phyloP scores from a whole-genome alignment of 129 eudicot species.

The Ambrosia artemisiifolia region DNA sequence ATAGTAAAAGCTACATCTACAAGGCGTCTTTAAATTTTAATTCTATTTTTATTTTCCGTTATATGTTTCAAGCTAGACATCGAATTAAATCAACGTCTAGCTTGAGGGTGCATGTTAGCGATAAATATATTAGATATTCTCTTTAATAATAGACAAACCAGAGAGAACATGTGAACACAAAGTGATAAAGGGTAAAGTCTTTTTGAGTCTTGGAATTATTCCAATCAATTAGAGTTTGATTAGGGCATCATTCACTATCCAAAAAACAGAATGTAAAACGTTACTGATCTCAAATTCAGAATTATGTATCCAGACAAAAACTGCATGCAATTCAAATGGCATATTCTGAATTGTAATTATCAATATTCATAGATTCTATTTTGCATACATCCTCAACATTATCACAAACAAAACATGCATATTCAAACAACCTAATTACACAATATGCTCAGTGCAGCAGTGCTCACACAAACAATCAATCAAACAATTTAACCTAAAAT shows the following conservation, averaged over 20 bases:
- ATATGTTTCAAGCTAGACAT: too few relatives aligned
- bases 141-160: conserved; percentile 5
- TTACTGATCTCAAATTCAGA: neutral
- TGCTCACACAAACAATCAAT: neutral
- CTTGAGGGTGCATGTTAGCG: too few relatives aligned
- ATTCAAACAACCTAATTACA: neutral
- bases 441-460: neutral
- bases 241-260: neutral
- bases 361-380: neutral
- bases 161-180: neutral
- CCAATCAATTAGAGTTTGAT: neutral
- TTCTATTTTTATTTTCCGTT: too few relatives aligned
- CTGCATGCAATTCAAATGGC: conserved; percentile 6
- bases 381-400: neutral
- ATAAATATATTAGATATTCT: too few relatives aligned
- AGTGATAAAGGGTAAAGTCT: conserved; percentile 1
- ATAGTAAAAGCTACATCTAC: too few relatives aligned
- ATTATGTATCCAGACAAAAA: neutral
- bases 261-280: neutral
- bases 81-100: too few relatives aligned
- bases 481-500: conserved; percentile 6
- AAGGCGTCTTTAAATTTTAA: too few relatives aligned
- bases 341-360: neutral
- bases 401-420: neutral
- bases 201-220: neutral